Conservation (phyloP, 139 green algal species). For the Eudorina sp. region DNA sequence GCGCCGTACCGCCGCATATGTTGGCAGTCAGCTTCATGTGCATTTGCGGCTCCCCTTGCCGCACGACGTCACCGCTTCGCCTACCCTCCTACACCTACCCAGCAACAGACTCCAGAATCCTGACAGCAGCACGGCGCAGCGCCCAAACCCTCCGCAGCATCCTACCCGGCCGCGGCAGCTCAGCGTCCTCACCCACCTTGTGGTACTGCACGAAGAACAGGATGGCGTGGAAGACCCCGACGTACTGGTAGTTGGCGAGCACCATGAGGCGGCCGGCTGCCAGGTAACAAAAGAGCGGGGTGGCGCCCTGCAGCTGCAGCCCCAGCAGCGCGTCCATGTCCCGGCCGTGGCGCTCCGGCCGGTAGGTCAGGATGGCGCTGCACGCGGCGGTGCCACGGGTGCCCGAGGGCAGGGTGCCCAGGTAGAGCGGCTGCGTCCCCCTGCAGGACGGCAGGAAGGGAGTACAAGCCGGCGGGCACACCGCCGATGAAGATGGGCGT, state of each 20-base stretch:
- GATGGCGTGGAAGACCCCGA: constrained; percentile 63
- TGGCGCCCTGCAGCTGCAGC: constrained; percentile 57
- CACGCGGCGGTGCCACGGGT: constrained; percentile 57
- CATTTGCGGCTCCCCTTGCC: too few species aligned
- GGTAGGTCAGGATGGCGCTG: constrained; percentile 74
- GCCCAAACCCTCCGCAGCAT: too few species aligned
- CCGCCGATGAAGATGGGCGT: too few species aligned
- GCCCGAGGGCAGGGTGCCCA: constrained; percentile 69
- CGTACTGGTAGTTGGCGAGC: constrained; percentile 39
- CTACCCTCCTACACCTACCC: too few species aligned
- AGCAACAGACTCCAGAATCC: too few species aligned
- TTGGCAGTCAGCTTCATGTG: too few species aligned
- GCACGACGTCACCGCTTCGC: too few species aligned
- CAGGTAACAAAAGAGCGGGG: constrained; percentile 70
- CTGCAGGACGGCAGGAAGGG: too few species aligned
- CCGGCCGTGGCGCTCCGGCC: constrained; percentile 61
- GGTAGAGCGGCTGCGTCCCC: constrained; percentile 64
- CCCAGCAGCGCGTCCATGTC: constrained; percentile 67
- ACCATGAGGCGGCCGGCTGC: constrained; percentile 60
- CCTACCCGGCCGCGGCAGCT: too few species aligned
- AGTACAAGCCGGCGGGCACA: too few species aligned
- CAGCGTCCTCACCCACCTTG: constrained; percentile 27
- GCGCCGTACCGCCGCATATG: too few species aligned
- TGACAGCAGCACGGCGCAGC: too few species aligned
- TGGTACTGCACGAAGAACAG: constrained; percentile 68